Conservation (phyloP, 2,329 filamentous ascomycete genomes). For the Ophiostoma perfectum region DNA sequence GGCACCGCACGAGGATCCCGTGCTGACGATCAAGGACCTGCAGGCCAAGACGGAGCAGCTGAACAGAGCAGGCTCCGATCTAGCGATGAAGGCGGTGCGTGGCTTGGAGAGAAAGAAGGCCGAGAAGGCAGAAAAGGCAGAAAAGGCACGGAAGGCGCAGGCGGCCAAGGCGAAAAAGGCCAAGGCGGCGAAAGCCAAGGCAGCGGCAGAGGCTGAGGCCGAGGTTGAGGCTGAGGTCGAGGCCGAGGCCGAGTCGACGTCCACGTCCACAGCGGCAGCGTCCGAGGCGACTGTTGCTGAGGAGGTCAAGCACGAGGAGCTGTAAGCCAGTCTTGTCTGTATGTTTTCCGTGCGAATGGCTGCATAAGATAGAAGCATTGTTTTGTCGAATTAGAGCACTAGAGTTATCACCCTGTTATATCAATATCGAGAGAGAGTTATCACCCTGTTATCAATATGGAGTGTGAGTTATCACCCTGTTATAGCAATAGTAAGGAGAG, state of each 20-base stretch:
- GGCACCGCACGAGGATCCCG: constrained; percentile 64
- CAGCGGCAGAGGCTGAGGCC: constrained; percentile 31
- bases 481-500: too few relatives aligned
- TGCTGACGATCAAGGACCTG: constrained; percentile 67
- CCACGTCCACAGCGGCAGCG: constrained; percentile 4
- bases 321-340: constrained; percentile 25
- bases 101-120: constrained; percentile 44
- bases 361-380: not conserved
- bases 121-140: constrained; percentile 37
- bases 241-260: constrained; percentile 24
- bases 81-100: constrained; percentile 63
- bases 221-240: constrained; percentile 27
- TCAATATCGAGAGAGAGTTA: too few relatives aligned
- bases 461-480: too few relatives aligned
- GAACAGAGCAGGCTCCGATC: constrained; percentile 62
- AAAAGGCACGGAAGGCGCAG: constrained; percentile 27
- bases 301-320: constrained; percentile 33
- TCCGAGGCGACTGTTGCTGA: constrained; percentile 11
- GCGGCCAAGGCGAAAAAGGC: constrained; percentile 34
- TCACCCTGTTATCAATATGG: too few relatives aligned
- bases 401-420: too few relatives aligned
- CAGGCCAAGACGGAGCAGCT: constrained; percentile 64
- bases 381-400: not conserved
- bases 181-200: constrained; percentile 35
- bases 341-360: not conserved